Evolutionary conservation across 2,329 filamentous ascomycete species (phyloP).

Genomic region (Ophiostoma angusticollis): DNA sequence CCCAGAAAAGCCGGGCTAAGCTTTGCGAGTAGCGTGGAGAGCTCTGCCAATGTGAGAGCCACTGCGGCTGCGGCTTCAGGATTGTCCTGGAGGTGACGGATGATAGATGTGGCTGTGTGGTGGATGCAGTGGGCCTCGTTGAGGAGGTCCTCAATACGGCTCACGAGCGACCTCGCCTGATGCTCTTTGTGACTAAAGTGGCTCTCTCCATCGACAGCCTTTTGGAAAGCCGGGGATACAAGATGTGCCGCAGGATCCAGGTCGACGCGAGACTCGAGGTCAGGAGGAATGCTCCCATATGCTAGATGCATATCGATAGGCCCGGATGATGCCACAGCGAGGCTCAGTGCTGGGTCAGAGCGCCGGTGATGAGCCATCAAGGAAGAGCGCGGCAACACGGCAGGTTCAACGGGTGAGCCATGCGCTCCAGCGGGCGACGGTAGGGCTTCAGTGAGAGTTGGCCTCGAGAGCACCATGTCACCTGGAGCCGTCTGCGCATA

Average conservation of each 20-base stretch:
- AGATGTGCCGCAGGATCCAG: constrained; percentile 23
- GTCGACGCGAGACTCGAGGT: constrained; percentile 41
- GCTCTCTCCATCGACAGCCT: constrained; percentile 16
- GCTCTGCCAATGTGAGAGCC: constrained; percentile 80
- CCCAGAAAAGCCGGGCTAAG: constrained; percentile 71
- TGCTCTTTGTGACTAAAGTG: constrained; percentile 44
- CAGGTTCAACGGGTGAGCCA: constrained; percentile 6
- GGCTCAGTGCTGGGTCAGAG: constrained; percentile 27
- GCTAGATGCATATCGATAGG: constrained; percentile 83
- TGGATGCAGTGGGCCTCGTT: constrained; percentile 84
- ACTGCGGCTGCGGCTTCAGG: constrained; percentile 91
- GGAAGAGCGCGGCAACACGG: constrained; percentile 16
- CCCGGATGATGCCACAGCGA: constrained; percentile 18
- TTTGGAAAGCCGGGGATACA: background rate
- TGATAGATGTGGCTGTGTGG: constrained; percentile 69
- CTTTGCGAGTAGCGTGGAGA: constrained; percentile 69
- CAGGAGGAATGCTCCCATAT: constrained; percentile 70
- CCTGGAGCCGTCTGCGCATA: constrained; percentile 32
- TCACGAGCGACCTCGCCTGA: constrained; percentile 44
- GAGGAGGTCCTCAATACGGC: constrained; percentile 61
- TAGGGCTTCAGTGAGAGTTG: constrained; percentile 15
- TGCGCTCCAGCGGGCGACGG: background rate
- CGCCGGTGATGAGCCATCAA: constrained; percentile 24
- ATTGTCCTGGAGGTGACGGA: constrained; percentile 54
- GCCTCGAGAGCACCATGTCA: constrained; percentile 30